Evolutionary conservation across 2,329 filamentous ascomycete genomes (phyloP).

Genomic region (Allantophomopsis cytisporea): DNA sequence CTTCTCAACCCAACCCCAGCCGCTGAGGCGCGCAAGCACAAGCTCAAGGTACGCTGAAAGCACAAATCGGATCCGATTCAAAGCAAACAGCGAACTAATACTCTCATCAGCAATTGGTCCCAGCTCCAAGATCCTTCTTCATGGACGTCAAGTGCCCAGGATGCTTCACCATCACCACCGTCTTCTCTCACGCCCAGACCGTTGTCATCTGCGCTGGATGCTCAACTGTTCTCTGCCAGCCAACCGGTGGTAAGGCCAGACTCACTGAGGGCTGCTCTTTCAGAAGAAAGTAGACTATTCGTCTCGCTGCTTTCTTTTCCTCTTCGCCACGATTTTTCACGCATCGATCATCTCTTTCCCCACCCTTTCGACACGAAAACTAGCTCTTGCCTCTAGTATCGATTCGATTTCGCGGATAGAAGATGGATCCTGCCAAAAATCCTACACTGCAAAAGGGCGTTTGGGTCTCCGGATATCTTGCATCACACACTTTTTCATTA

Average conservation of each 20-base stretch:
- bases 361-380: conserved; percentile 4
- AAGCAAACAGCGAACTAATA: conserved; percentile 7
- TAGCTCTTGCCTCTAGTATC: conserved; percentile 18
- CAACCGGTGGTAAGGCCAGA: conserved; percentile 97
- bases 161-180: conserved; percentile 99
- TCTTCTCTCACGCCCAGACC: conserved; percentile 99
- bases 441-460: conserved; percentile 47
- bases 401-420: conserved; percentile 53
- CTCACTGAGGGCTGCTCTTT: conserved; percentile 99
- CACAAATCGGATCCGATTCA: conserved; percentile 1
- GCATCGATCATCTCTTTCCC: conserved; percentile 21
- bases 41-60: conserved; percentile 77
- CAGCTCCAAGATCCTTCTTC: conserved; percentile 97
- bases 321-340: conserved; percentile 14
- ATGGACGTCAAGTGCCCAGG: conserved; percentile 99
- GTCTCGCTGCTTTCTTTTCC: conserved; percentile 26
- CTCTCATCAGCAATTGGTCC: conserved; percentile 66
- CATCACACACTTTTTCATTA: conserved; percentile 42
- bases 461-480: conserved; percentile 76
- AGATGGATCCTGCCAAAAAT: conserved; percentile 51
- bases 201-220: conserved; percentile 99
- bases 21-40: conserved; percentile 99
- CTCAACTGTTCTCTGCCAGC: conserved; percentile 99
- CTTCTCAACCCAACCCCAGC: conserved; percentile 97
- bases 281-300: conserved; percentile 89